These are phyloP conservation scores for Suillus luteus DNA, from an alignment of 768 basidiomycete genomes.

Conservation along the genomic window DNA sequence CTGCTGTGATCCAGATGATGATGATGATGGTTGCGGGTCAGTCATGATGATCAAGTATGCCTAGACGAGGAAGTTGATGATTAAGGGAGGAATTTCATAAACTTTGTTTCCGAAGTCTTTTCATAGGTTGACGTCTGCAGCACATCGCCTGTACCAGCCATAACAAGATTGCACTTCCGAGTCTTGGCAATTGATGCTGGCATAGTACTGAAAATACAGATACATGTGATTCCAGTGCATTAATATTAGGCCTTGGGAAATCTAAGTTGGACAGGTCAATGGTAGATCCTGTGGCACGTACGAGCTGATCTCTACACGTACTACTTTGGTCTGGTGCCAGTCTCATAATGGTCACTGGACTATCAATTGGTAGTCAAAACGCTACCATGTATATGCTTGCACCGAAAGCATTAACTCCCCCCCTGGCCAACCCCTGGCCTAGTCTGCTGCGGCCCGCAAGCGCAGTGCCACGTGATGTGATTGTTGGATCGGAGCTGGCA, in stretches of 20 bases:
- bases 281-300: neutral
- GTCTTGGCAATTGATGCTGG: no score
- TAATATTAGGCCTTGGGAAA: neutral
- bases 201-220: no score
- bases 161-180: slow-evolving; percentile 17
- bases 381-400: neutral
- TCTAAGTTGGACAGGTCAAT: neutral
- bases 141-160: slow-evolving; percentile 20
- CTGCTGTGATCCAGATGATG: neutral
- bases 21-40: neutral
- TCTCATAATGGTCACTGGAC: neutral
- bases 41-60: slow-evolving; percentile 1
- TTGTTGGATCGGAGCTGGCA: slow-evolving; percentile 9
- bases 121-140: slow-evolving; percentile 8
- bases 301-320: neutral
- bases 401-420: neutral
- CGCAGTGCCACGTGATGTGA: slow-evolving; percentile 7
- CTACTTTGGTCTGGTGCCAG: neutral
- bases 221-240: slow-evolving; percentile 3
- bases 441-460: neutral
- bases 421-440: no score
- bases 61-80: neutral
- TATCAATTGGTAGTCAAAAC: neutral
- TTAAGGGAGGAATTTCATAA: neutral
- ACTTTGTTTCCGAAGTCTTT: slow-evolving; percentile 3